Base-by-base conservation (phyloP, 2,329 filamentous ascomycete species). In the Ilyonectria robusta region DNA sequence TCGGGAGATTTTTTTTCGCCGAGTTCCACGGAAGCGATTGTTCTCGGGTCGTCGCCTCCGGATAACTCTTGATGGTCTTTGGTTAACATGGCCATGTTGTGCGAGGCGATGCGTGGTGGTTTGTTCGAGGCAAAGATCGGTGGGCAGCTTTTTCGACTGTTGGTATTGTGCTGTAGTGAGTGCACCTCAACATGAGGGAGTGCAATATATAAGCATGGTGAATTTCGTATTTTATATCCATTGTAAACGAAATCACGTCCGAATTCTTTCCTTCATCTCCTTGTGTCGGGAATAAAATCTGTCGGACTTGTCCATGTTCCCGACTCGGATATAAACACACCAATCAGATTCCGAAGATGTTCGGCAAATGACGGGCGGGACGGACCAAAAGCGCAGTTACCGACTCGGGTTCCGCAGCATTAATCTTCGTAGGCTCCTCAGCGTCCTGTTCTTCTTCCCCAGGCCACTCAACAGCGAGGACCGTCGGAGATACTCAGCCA, bases 301-400 rank as follows among this genome's bases (percentile, higher is more conserved):
- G 11, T 62, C 64, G 59, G 64, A 33, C n/a, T 58, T 65, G 35
- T 17, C 2, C n/a, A 58, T 65, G 35, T 17, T 4, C 21, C 29
- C n/a, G 29, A 44, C 15, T 67, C 64, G 56, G 56, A 54, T 53
- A 51, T 48, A 13, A 3, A 8, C n/a, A 15, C 21, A 37, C 62
- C 53, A 60, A 58, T 58, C 26, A 23, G 13, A 29, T 0, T n/a
- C 44, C 5, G 29, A 37, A 29, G 3, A 11, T 1, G 5, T 31
- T 65, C 66, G 72, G 75, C 6, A 56, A 73, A 74, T 62, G 46
- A 67, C 42, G 11, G 15, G 17, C 40, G 26, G 51, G 11, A 11
- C 21, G 2, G 11, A n/a, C 68, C 42, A 60, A 10, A 17, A 37
- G 9, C 63, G 72, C 67, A 74, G 31, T 50, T 63, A 17, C 50